Evolutionary conservation across 306 rosid genomes (phyloP), one percentile per base, ranked within the genome.

Genomic region (Cercis canadensis): DNA sequence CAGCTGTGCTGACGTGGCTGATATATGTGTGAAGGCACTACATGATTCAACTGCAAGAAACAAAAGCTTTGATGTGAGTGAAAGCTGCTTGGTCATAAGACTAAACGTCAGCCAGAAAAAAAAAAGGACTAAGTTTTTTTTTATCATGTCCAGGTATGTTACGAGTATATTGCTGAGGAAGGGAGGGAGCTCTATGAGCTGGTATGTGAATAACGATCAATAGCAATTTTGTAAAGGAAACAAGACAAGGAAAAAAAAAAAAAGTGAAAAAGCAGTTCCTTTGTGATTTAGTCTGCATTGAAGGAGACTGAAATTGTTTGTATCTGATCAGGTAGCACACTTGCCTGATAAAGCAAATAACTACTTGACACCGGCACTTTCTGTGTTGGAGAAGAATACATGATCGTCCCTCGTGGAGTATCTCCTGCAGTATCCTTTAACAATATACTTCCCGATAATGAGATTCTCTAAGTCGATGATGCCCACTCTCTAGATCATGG

Each of bases 1-100:
- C 72, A 94, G 98, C 87, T 94, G 98, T 61, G 98, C 98, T 18
- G 98, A 94, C 76, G 98, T 90, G 58, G 98, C 98, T 63, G 98
- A 94, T 79, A 94, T 94, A 64, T 94, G 98, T 54, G 98, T 94
- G 81, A 94, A 94, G 84, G 95, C 98, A 45, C 79, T 94, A 74
- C 98, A 90, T 65, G 98, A 94, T 83, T 69, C 95, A 55, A 84
- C 97, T 7, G 97, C 98, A 69, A 87, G 98, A 80, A 89, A 94
- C 91, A 94, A 94, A 79, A 94, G 98, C 84, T 94, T 94, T 80
- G 98, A 94, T 72, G 98, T 94, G 83, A 70, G 96, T 78, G 56
- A 58, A 65, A 62, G 47, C 19, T 61, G 18, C 63, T 56, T 74
- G 65, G 50, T 16, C 49, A 11, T 74, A n/a, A 49, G 50, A 73